Evolutionary conservation across 352 stramenopile species (phyloP).

Genomic region (Phytophthora cryptogea): DNA sequence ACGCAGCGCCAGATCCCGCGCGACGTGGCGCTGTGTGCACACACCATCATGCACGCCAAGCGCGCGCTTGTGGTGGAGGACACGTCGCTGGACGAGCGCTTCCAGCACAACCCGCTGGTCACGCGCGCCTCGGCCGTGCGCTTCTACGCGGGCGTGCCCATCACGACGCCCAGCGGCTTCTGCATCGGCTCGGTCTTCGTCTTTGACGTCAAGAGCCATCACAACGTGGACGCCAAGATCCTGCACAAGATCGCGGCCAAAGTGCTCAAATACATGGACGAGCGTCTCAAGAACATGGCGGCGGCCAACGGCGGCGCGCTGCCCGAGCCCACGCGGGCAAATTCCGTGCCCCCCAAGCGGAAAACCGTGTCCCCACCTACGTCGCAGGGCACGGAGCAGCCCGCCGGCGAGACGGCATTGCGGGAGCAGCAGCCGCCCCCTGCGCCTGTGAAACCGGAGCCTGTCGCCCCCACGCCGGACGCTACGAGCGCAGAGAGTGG

Average conservation of each 20-base stretch:
- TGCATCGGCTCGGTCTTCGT: constrained; percentile 89
- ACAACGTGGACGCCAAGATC: constrained; percentile 80
- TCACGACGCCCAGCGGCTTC: constrained; percentile 74
- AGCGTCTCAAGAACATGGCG: constrained; percentile 63
- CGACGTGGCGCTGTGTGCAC: constrained; percentile 80
- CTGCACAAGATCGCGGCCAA: constrained; percentile 88
- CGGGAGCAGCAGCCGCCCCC: constrained; percentile 48
- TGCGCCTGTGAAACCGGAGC: constrained; percentile 40
- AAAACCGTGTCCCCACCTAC: constrained; percentile 33
- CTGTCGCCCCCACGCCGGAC: constrained; percentile 18
- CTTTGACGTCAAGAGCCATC: constrained; percentile 83
- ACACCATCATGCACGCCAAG: constrained; percentile 89
- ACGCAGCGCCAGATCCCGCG: constrained; percentile 86
- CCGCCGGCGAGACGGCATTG: constrained; percentile 59
- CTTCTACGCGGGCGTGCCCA: constrained; percentile 85
- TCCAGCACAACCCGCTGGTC: constrained; percentile 84
- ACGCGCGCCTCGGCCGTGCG: constrained; percentile 80
- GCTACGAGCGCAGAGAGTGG: constrained; percentile 33
- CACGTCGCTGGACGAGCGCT: constrained; percentile 81
- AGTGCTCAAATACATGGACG: constrained; percentile 89
- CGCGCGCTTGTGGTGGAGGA: constrained; percentile 82
- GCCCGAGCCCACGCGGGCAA: constrained; percentile 15
- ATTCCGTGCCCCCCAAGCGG: constrained; percentile 13
- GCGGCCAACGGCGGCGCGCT: constrained; percentile 26
- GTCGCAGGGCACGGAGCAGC: constrained; percentile 44